Base-by-base conservation (phyloP, 1,284 basidiomycete species). In the Ganoderma meredithae region DNA sequence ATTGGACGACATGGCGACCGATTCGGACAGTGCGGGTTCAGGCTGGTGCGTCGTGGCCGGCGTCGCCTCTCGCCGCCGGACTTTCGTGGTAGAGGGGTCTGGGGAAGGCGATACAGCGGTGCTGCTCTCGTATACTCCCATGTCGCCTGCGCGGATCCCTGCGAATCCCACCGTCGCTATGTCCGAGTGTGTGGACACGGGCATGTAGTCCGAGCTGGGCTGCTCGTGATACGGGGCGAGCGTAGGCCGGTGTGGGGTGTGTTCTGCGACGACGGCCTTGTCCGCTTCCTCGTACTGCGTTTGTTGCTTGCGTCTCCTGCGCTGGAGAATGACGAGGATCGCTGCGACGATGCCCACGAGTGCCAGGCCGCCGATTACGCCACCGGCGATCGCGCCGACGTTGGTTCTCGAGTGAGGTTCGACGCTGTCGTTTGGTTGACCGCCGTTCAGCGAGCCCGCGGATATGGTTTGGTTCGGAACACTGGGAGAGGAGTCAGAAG, bases 401-500 rank as follows among this genome's bases (percentile, higher is more conserved):
- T 63, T 40, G 22, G 41, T 56, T 0, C 22, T 55, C 17, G 44
- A 47, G 10, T 9, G 7, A 7, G 6, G 2, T 9, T 27, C 19
- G 40, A n/a, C 44, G 10, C 22, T 25, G 15, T 5, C 43, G 17
- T 19, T 22, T 27, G 47, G 0, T 22, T 52, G 22, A 49, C 47
- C 33, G 43, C 27, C 17, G 33, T 25, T 39, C 40, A 7, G 39
- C 1, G 65, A 31, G 3, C 55, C 22, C 63, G 65, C 8, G 12
- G 41, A 27, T 64, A 75, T 74, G 9, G 70, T 70, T 33, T 31
- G 63, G 58, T 74, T 74, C 27, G 69, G 19, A n/a, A 75, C 39
- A 47, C 73, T 73, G 66, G 27, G 60, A 47, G 22, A 10, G 39
- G 15, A n/a, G 5, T 41, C n/a, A 43, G 22, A 5, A n/a, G 5